Conservation (phyloP, 1,284 basidiomycete species). For the Leccinum griseonigrum region DNA sequence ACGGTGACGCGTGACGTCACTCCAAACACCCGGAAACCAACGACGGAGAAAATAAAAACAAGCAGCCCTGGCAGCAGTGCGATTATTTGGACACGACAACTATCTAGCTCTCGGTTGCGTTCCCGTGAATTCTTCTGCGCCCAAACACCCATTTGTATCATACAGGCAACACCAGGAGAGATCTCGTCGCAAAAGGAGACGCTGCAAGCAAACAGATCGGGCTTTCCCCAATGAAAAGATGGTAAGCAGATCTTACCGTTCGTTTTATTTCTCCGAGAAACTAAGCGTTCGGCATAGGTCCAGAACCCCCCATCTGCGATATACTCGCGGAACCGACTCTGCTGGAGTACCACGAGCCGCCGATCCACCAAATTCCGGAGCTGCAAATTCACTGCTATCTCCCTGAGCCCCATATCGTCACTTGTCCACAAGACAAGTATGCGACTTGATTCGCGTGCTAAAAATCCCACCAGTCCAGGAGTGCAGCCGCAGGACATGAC, state of each 20-base stretch:
- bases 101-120: too few species aligned
- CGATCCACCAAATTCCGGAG: not conserved
- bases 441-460: not conserved
- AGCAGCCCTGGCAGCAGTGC: too few species aligned
- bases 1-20: too few species aligned
- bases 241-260: not conserved
- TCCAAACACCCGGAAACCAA: too few species aligned
- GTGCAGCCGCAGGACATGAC: not conserved
- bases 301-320: not conserved
- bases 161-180: too few species aligned
- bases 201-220: too few species aligned
- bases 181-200: too few species aligned
- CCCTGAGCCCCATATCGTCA: not conserved
- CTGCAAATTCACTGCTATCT: not conserved
- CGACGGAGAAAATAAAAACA: too few species aligned
- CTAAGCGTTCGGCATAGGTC: not conserved
- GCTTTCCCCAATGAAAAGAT: too few species aligned
- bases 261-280: not conserved
- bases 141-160: too few species aligned
- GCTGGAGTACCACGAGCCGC: not conserved
- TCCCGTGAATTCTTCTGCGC: too few species aligned
- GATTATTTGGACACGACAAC: too few species aligned
- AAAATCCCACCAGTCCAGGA: not conserved
- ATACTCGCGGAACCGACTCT: not conserved
- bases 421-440: not conserved